Evolutionary conservation across 2,329 filamentous ascomycete genomes (phyloP).

Genomic region (Myriosclerotinia curreyana): DNA sequence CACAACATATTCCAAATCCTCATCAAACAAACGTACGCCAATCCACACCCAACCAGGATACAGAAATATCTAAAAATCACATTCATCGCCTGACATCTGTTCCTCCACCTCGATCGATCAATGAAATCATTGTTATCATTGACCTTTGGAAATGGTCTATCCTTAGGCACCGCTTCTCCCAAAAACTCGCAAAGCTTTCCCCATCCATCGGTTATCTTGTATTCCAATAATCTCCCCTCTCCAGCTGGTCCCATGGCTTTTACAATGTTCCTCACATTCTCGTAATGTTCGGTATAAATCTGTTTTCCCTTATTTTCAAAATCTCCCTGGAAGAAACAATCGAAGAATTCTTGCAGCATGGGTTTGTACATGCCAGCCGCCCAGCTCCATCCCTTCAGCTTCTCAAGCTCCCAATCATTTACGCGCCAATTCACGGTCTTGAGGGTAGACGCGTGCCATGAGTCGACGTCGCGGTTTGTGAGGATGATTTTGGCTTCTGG

Average conservation of each 20-base stretch:
- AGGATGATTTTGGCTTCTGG: constrained; percentile 29
- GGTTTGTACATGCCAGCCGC: constrained; percentile 21
- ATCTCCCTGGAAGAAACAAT: constrained; percentile 12
- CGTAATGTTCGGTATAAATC: constrained; percentile 17
- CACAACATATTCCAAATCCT: constrained; percentile 19
- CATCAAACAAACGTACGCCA: constrained; percentile 15
- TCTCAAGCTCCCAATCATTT: constrained; percentile 17
- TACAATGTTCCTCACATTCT: constrained; percentile 9
- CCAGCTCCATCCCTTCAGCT: constrained; percentile 17
- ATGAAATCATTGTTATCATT: constrained; percentile 21
- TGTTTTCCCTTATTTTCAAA: constrained; percentile 19
- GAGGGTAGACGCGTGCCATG: constrained; percentile 25
- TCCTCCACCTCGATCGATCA: constrained; percentile 19
- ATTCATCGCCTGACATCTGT: constrained; percentile 19
- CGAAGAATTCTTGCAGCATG: constrained; percentile 20
- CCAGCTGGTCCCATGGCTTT: constrained; percentile 7
- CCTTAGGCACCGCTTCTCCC: constrained; percentile 25
- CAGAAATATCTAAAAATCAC: constrained; percentile 18
- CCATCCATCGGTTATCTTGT: constrained; percentile 28
- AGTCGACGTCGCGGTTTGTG: constrained; percentile 26
- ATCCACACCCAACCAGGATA: neutral
- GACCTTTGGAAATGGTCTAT: constrained; percentile 12
- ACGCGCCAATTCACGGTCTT: constrained; percentile 21
- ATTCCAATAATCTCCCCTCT: constrained; percentile 23
- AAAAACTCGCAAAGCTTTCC: constrained; percentile 27